These are phyloP conservation scores for Aspergillus aculeatinus DNA, from an alignment of 2,329 filamentous ascomycete genomes.

Conservation along the genomic window DNA sequence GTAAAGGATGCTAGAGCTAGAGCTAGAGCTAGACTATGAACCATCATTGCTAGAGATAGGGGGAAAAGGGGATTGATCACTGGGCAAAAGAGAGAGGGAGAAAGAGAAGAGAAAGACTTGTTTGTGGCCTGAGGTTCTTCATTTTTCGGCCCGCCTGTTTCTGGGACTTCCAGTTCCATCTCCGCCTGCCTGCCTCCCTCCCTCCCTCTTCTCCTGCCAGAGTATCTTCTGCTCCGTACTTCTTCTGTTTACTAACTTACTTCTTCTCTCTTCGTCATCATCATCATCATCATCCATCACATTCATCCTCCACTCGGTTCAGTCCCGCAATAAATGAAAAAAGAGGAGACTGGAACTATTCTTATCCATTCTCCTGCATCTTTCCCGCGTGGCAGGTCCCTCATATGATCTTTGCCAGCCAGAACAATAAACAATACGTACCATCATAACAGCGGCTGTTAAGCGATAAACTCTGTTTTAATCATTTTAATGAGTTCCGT, in stretches of 20 bases:
- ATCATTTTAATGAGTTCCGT: neutral
- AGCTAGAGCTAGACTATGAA: no score
- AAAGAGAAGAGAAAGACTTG: neutral
- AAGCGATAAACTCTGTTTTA: neutral
- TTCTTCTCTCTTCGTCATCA: neutral
- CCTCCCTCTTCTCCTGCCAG: no score
- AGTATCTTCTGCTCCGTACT: no score
- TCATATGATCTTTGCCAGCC: neutral
- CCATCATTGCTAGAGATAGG: no score
- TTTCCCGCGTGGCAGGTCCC: neutral
- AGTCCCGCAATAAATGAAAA: neutral
- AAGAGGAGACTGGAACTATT: neutral
- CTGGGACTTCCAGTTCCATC: neutral
- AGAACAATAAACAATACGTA: neutral
- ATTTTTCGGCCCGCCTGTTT: neutral
- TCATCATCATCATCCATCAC: no score
- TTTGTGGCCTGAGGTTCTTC: neutral
- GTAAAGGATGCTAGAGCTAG: no score
- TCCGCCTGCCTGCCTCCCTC: no score
- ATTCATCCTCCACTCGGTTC: neutral
- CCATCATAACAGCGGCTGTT: neutral
- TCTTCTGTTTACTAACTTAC: neutral
- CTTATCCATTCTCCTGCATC: neutral
- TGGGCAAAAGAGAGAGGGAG: no score
- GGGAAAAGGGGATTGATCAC: no score